These are phyloP conservation scores for Hemisphaericaspora lyxosophila DNA, from an alignment of 1,139 yeast species.

Conservation along the genomic window DNA sequence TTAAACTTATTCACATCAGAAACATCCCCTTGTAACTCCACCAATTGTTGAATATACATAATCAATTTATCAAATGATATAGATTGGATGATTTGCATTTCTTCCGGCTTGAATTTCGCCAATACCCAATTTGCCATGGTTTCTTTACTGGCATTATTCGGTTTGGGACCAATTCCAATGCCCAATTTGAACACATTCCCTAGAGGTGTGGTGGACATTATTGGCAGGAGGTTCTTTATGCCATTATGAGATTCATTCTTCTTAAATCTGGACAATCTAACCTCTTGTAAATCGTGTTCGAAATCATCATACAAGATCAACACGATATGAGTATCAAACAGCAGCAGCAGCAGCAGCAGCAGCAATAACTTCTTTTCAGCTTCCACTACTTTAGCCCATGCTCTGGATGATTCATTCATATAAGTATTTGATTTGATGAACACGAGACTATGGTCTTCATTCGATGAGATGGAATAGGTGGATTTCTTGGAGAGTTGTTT, in stretches of 20 bases:
- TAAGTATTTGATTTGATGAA: conserved; percentile 40
- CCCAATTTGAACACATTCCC: conserved; percentile 35
- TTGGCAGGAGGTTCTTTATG: conserved; percentile 25
- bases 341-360: too few species aligned
- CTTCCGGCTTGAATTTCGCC: conserved; percentile 24
- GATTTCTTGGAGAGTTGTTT: conserved; percentile 22
- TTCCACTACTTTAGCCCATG: conserved; percentile 26
- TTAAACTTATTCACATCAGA: conserved; percentile 24
- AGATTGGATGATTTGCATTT: conserved; percentile 18
- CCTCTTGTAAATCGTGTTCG: conserved; percentile 31
- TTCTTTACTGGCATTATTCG: conserved; percentile 31
- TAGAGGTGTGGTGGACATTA: conserved; percentile 5
- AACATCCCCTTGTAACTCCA: conserved; percentile 18
- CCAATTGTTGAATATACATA: conserved; percentile 20
- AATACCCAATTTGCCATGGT: conserved; percentile 45
- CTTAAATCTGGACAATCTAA: conserved; percentile 29
- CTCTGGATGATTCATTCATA: conserved; percentile 43
- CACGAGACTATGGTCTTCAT: conserved; percentile 20
- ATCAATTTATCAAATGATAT: conserved; percentile 18
- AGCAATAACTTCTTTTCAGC: conserved; percentile 19
- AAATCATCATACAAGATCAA: conserved; percentile 43
- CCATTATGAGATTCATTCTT: conserved; percentile 47
- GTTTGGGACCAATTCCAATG: conserved; percentile 49
- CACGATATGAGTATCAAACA: conserved; percentile 14
- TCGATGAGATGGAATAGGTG: conserved; percentile 25